phyloP scores from a whole-genome alignment of 164 flowering plant species.

The Nymphaea colorata region DNA sequence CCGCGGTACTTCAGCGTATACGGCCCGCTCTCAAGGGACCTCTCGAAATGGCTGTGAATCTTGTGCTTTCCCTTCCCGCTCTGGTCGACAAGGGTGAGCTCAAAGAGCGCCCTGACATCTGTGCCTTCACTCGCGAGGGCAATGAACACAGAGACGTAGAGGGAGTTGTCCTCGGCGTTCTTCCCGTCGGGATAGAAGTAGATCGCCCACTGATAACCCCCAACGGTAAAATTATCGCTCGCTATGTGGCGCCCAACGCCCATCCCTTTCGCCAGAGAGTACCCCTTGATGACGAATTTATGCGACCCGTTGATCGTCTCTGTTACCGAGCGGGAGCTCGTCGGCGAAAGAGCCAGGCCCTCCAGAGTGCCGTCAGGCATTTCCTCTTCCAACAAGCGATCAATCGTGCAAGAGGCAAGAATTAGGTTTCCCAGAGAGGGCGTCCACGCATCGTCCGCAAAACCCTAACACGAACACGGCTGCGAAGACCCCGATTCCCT shows the following conservation, averaged over 20 bases:
- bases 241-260: conserved; percentile 85
- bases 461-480: neutral
- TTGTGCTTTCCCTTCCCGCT: conserved; percentile 81
- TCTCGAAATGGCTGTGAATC: conserved; percentile 87
- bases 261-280: conserved; percentile 83
- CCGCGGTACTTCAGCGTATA: conserved; percentile 84
- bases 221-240: conserved; percentile 71
- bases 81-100: conserved; percentile 80
- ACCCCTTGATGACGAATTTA: conserved; percentile 68
- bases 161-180: conserved; percentile 75
- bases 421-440: neutral
- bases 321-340: conserved; percentile 66
- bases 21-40: conserved; percentile 83
- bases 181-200: conserved; percentile 43
- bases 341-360: conserved; percentile 19
- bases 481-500: neutral
- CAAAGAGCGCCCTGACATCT: conserved; percentile 37
- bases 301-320: conserved; percentile 78
- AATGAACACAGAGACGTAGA: conserved; percentile 80
- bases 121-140: conserved; percentile 90
- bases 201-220: conserved; percentile 80
- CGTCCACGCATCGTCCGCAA: neutral
- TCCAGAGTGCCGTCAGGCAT: conserved; percentile 13
- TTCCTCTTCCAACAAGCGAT: neutral
- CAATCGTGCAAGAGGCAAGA: neutral